Conservation (phyloP, 805 yeast genomes). For the Candida coquimbonensis region DNA sequence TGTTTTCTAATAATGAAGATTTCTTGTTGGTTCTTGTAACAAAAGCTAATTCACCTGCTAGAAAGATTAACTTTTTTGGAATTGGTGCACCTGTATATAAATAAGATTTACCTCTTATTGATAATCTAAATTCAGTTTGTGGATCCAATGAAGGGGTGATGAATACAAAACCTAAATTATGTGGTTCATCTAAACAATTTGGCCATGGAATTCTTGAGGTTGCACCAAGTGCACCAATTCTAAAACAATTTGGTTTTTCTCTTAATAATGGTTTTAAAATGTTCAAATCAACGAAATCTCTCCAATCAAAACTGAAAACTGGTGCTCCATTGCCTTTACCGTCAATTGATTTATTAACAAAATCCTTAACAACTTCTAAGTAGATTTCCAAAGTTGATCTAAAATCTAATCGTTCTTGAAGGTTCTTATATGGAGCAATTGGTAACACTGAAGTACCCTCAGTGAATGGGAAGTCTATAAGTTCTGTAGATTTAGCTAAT, state of each 20-base stretch:
- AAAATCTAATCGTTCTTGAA: slow-evolving; percentile 28
- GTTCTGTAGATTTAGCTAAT: slow-evolving; percentile 14
- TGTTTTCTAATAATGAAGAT: slow-evolving; percentile 25
- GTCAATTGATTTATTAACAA: slow-evolving; percentile 19
- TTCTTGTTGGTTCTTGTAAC: slow-evolving; percentile 29
- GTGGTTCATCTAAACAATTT: slow-evolving; percentile 32
- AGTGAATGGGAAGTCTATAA: slow-evolving; percentile 25
- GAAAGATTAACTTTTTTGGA: slow-evolving; percentile 36
- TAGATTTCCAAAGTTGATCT: slow-evolving; percentile 29
- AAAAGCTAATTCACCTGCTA: slow-evolving; percentile 35
- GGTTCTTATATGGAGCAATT: slow-evolving; percentile 31
- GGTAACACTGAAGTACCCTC: slow-evolving; percentile 28
- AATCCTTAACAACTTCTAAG: slow-evolving; percentile 27
- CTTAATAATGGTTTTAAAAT: slow-evolving; percentile 30
- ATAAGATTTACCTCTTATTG: slow-evolving; percentile 35
- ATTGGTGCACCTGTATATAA: slow-evolving; percentile 37
- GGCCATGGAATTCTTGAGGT: slow-evolving; percentile 34
- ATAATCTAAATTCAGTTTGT: slow-evolving; percentile 31
- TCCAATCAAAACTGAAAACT: slow-evolving; percentile 43
- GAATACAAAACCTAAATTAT: slow-evolving; percentile 23
- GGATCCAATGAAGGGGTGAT: slow-evolving; percentile 24
- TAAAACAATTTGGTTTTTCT: slow-evolving; percentile 36
- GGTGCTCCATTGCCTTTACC: slow-evolving; percentile 24
- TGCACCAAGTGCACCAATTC: slow-evolving; percentile 38
- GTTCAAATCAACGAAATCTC: slow-evolving; percentile 46